These are phyloP conservation scores for Wickerhamomyces ciferrii DNA, from an alignment of 805 yeast genomes.

Conservation along the genomic window DNA sequence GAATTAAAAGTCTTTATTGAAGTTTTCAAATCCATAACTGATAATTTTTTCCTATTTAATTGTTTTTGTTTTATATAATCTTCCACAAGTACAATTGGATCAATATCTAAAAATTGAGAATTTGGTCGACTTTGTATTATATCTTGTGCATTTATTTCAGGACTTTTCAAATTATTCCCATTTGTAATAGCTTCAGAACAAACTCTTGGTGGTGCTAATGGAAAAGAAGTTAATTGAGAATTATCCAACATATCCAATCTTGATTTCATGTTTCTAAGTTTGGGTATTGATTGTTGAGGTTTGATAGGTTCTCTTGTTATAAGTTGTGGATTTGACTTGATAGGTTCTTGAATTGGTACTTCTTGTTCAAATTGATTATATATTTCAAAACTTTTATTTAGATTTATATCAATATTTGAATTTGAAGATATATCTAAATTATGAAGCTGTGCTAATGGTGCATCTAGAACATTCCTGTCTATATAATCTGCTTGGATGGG, in stretches of 20 bases:
- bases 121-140: slow-evolving; percentile 4
- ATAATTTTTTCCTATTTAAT: slow-evolving; percentile 20
- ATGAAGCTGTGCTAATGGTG: background rate
- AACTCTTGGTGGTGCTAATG: slow-evolving; percentile 26
- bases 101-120: slow-evolving; percentile 11
- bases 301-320: background rate
- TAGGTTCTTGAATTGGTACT: too few relatives aligned
- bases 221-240: slow-evolving; percentile 30
- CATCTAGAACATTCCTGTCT: background rate
- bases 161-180: slow-evolving; percentile 6
- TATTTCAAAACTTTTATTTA: background rate
- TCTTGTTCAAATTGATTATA: background rate
- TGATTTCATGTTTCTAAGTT: slow-evolving; percentile 18
- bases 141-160: slow-evolving; percentile 14
- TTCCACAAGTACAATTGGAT: slow-evolving; percentile 43
- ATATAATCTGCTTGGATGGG: background rate
- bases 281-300: background rate
- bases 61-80: slow-evolving; percentile 40
- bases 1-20: slow-evolving; percentile 15
- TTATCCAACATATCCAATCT: slow-evolving; percentile 33
- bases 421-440: background rate
- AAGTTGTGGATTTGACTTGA: background rate
- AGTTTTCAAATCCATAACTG: slow-evolving; percentile 28
- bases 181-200: slow-evolving; percentile 6
- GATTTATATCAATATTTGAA: background rate